Evolutionary conservation across 1,284 basidiomycete species (phyloP).

Genomic region (Flammula alnicola): DNA sequence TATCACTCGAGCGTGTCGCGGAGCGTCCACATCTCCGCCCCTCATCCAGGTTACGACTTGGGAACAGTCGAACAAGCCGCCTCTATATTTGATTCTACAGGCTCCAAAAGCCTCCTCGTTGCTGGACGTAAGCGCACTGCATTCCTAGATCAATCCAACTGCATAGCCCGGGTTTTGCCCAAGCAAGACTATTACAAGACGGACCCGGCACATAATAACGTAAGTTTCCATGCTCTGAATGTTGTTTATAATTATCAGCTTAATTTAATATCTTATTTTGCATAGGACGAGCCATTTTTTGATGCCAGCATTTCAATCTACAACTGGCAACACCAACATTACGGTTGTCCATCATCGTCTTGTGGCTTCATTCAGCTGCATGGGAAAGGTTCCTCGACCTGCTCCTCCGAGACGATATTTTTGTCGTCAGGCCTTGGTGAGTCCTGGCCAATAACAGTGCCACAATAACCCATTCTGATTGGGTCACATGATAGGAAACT

Average conservation of each 20-base stretch:
- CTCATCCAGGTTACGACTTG: conserved; percentile 44
- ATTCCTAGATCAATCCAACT: conserved; percentile 27
- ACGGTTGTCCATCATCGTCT: conserved; percentile 39
- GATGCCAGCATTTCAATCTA: conserved; percentile 39
- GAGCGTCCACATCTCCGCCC: conserved; percentile 44
- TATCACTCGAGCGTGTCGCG: conserved; percentile 26
- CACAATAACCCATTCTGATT: not conserved
- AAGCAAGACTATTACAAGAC: conserved; percentile 40
- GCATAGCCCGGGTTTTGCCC: conserved; percentile 17
- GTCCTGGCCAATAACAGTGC: not conserved
- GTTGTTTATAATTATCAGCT: too few species aligned
- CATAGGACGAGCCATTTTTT: conserved; percentile 41
- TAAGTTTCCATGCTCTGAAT: conserved; percentile 17
- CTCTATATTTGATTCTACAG: conserved; percentile 38
- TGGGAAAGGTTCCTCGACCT: conserved; percentile 42
- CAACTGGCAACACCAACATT: conserved; percentile 40
- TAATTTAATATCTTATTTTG: not conserved
- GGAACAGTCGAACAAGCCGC: conserved; percentile 44
- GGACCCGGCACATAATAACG: conserved; percentile 48
- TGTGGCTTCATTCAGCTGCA: conserved; percentile 52
- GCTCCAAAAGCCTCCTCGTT: conserved; percentile 43
- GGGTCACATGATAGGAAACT: conserved; percentile 17
- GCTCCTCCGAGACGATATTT: conserved; percentile 43
- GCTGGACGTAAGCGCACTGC: conserved; percentile 42
- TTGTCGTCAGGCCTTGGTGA: conserved; percentile 49